Percentiles rank a stretch among this genome's conserved stretches.
Evolutionary conservation across 2,329 filamentous ascomycete genomes (phyloP).

Genomic region (Alternaria gaisen): DNA sequence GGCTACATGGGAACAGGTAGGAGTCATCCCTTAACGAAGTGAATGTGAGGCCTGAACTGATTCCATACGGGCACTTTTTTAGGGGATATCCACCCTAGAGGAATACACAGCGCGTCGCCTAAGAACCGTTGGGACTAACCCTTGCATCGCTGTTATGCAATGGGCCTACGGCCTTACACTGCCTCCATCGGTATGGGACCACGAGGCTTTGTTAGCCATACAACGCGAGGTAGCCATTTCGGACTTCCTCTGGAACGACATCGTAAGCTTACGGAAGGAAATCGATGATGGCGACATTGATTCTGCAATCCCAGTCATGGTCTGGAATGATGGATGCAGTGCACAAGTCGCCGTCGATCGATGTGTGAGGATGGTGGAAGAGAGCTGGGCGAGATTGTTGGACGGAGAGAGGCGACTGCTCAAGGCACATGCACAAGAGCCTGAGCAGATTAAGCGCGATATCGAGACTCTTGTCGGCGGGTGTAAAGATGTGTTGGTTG

Average conservation of each 20-base stretch:
- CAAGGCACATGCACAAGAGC: conserved; percentile 2
- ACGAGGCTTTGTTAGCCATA: conserved; percentile 13
- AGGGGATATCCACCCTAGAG: conserved; percentile 14
- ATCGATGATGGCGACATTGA: conserved; percentile 17
- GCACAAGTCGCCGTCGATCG: conserved; percentile 19
- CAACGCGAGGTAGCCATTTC: conserved; percentile 16
- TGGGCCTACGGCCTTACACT: conserved; percentile 16
- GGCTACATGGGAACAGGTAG: conserved; percentile 11
- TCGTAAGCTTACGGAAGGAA: conserved; percentile 22
- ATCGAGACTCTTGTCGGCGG: conserved; percentile 12
- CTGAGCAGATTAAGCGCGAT: conserved; percentile 8
- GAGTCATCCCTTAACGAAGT: neutral
- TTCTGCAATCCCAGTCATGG: conserved; percentile 20
- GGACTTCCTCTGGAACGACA: conserved; percentile 22
- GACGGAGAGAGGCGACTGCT: conserved; percentile 11
- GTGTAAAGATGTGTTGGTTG: conserved; percentile 20
- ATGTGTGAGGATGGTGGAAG: conserved; percentile 13
- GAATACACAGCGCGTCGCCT: conserved; percentile 17
- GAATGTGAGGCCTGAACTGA: neutral
- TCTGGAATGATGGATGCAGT: conserved; percentile 19
- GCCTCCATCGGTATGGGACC: conserved; percentile 13
- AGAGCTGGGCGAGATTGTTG: conserved; percentile 13
- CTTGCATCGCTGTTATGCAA: conserved; percentile 14
- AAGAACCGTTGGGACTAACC: conserved; percentile 14
- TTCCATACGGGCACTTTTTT: fast-evolving